Conservation (phyloP, 1,284 basidiomycete genomes). For the Pseudozyma hubeiensis region DNA sequence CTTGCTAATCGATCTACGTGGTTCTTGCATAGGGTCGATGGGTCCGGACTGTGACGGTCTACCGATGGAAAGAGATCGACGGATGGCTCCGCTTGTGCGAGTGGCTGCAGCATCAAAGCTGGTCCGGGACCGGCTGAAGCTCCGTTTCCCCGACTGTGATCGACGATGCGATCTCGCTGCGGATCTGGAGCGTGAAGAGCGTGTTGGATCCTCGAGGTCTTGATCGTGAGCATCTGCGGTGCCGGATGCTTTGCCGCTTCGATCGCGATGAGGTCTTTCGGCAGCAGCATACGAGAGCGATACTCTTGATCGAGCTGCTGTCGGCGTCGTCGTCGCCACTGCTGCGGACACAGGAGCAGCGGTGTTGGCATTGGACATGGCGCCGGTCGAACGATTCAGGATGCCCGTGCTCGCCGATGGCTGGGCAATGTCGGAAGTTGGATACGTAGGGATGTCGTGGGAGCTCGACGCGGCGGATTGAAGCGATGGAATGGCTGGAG, state of each 20-base stretch:
- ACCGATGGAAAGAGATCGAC: slow-evolving; percentile 20
- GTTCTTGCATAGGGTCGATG: slow-evolving; percentile 47
- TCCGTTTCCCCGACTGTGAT: slow-evolving; percentile 17
- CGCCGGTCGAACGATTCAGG: not conserved
- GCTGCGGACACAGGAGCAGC: not conserved
- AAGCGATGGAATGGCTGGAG: slow-evolving; percentile 7
- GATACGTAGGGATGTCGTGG: slow-evolving; percentile 18
- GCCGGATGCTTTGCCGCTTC: slow-evolving; percentile 17
- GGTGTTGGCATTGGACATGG: not conserved
- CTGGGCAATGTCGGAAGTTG: slow-evolving; percentile 7
- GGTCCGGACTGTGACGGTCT: slow-evolving; percentile 12
- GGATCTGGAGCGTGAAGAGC: slow-evolving; percentile 11
- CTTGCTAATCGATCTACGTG: slow-evolving; percentile 44
- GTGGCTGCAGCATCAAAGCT: slow-evolving; percentile 18
- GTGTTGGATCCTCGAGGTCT: not conserved
- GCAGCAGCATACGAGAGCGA: slow-evolving; percentile 25
- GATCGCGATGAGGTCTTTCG: slow-evolving; percentile 14
- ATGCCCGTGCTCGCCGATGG: slow-evolving; percentile 13
- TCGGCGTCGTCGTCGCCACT: not conserved
- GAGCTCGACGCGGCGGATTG: slow-evolving; percentile 2
- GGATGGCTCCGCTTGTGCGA: slow-evolving; percentile 16
- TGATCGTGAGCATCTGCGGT: not conserved
- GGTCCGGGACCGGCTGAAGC: slow-evolving; percentile 12
- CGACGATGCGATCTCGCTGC: slow-evolving; percentile 17
- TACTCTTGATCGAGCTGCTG: slow-evolving; percentile 8